Base-by-base conservation (phyloP, 495 filamentous ascomycete species). In the Alectoria sarmentosa region DNA sequence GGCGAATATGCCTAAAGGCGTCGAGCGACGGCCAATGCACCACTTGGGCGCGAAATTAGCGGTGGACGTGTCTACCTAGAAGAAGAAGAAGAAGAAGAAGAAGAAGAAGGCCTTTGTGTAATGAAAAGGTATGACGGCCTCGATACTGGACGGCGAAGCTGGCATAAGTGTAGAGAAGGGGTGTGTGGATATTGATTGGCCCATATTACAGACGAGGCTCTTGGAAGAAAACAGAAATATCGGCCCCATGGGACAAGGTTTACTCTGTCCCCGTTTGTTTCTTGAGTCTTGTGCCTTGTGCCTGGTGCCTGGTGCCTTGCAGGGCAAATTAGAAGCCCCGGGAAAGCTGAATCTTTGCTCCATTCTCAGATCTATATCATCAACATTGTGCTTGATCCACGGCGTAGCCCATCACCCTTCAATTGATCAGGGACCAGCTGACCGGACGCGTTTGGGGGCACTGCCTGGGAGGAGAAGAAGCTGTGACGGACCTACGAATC, bases 141-240 rank as follows among this genome's bases (percentile, higher is more conserved):
- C 34, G 52, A 21, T 34, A 42, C 49, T 34, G 37, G 26, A 37
- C 17, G 23, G 6, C 37, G 26, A 34, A 64, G 62, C 48, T 56
- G 58, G 61, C 36, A 21, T 41, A 8, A 63, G 13, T 21, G 38
- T 41, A 23, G 10, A 14, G 19, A 58, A 17, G 38, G 38, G 36
- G n/a, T 42, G 13, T 1, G 21, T 7, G 23, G 38, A 57, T 15
- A 17, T 19, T 63, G 52, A 63, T 63, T 58, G 61, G 61, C 49
- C 32, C 14, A 42, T 63, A 26, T 36, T 30, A 23, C 34, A 63
- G 2, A n/a, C n/a, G n/a, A n/a, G n/a, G 21, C 11, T 23, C 14
- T 13, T 44, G 37, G 42, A 63, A 56, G 48, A 56, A 55, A n/a
- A 42, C n/a, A n/a, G n/a, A n/a, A n/a, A n/a, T n/a, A 1, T 32